Percentiles rank a stretch among this genome's conserved stretches.
Conservation (phyloP, 1,284 basidiomycete species). For the Cystobasidium slooffiae region DNA sequence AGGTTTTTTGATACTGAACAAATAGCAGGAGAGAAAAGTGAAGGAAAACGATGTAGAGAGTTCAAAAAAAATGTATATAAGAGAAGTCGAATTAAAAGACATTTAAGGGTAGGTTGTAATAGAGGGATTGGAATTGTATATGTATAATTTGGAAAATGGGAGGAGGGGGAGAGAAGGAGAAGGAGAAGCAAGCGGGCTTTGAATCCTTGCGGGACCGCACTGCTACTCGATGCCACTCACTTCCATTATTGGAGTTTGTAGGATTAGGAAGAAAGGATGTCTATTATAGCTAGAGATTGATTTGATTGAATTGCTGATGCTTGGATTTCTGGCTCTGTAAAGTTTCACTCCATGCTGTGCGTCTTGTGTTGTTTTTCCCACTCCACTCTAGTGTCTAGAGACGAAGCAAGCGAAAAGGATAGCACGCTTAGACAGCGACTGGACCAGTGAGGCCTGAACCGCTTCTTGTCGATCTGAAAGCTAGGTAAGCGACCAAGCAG, state of each 20-base stretch:
- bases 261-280: too few relatives aligned
- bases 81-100: not conserved
- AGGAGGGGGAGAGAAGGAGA: not conserved
- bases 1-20: not conserved
- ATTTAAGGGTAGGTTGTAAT: not conserved
- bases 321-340: too few relatives aligned
- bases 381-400: too few relatives aligned
- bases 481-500: slow-evolving; percentile 45
- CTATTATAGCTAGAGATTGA: too few relatives aligned
- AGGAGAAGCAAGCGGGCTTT: too few relatives aligned
- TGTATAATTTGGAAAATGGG: not conserved
- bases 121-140: not conserved
- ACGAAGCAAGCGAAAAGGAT: too few relatives aligned
- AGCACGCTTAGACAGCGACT: slow-evolving; percentile 41
- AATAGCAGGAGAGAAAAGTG: not conserved
- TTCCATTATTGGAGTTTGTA: too few relatives aligned
- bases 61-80: not conserved
- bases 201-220: too few relatives aligned
- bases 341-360: too few relatives aligned
- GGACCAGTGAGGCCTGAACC: slow-evolving; percentile 52
- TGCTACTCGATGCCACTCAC: too few relatives aligned
- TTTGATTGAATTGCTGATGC: too few relatives aligned
- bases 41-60: slow-evolving; percentile 1
- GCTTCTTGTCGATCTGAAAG: slow-evolving; percentile 46
- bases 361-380: too few relatives aligned